Base-by-base conservation (phyloP, 768 basidiomycete genomes). In the Chalciporus pseudorubinellus region DNA sequence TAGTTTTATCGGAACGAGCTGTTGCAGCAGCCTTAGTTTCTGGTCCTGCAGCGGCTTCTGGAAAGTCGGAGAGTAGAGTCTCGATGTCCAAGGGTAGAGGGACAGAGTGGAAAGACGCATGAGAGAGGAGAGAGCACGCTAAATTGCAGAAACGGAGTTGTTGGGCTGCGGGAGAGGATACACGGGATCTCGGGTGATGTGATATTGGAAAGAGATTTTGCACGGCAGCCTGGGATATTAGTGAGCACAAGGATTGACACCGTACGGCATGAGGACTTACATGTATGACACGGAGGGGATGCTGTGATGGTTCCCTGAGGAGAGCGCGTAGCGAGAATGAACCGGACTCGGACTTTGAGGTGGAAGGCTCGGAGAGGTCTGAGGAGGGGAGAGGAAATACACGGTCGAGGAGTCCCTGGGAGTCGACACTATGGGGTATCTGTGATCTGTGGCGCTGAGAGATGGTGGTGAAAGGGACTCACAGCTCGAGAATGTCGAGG, bases 331-430 rank as follows among this genome's bases (percentile, higher is more conserved):
- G 71, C 4, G 83, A 83, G 55, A 72, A 72, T 0, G 71, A 59
- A 48, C 57, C 59, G 3, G 69, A 56, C 40, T 66, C 60, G 9
- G 68, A 58, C 28, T 68, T 67, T 40, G 72, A 73, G 10, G 77
- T 72, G 16, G 74, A 69, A 1, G 78, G 72, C n/a, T 72, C 65
- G 34, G 71, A 65, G 39, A 72, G 68, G 56, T 73, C 66, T 7
- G 58, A 55, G 47, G 72, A 64, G 19, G 73, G 72, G 20, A 83
- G 71, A 33, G 84, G 81, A 63, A 87, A 86, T 56, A 88, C 85
- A 59, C 89, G 85, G 74, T 92, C 89, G 10, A 92, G 81, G 5
- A 92, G 74, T 42, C 84, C 87, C 57, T 89, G 88, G 0, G 77
- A 77, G 66, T 92, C 90, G 53, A 82, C 71, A 59, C 87, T 88